These are phyloP conservation scores for Erythrobasidium hasegawianum DNA, from an alignment of 1,284 basidiomycete genomes.

Conservation along the genomic window DNA sequence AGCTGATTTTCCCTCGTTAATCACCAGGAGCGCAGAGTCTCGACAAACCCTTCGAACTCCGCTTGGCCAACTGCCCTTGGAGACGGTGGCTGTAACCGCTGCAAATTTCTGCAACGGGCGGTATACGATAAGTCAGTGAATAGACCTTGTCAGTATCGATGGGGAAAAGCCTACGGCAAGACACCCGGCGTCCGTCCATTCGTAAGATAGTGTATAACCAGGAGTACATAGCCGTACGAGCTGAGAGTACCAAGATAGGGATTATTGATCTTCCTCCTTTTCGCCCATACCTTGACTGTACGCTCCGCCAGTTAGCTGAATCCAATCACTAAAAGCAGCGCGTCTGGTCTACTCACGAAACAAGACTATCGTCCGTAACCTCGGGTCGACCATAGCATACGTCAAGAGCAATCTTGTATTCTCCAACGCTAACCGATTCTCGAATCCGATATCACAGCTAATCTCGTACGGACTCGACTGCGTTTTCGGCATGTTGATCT, in stretches of 20 bases:
- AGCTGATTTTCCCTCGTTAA: too few species aligned
- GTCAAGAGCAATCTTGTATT: slow-evolving; percentile 94
- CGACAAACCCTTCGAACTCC: slow-evolving; percentile 67
- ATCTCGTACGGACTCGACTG: slow-evolving; percentile 76
- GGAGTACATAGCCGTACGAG: slow-evolving; percentile 94
- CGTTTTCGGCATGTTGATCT: slow-evolving; percentile 86
- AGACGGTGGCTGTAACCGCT: slow-evolving; percentile 48
- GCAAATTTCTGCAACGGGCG: slow-evolving; percentile 48
- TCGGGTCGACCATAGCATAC: slow-evolving; percentile 94
- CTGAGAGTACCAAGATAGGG: slow-evolving; percentile 94
- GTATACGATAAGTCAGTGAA: slow-evolving; percentile 26
- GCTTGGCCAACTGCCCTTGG: slow-evolving; percentile 61
- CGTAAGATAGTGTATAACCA: slow-evolving; percentile 94
- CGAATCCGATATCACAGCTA: slow-evolving; percentile 97
- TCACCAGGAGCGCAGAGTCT: too few species aligned
- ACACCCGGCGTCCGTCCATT: slow-evolving; percentile 95
- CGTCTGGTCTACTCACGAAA: slow-evolving; percentile 88
- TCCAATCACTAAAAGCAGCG: slow-evolving; percentile 12
- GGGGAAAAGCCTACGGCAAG: slow-evolving; percentile 57
- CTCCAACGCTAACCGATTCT: slow-evolving; percentile 92
- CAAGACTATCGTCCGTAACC: slow-evolving; percentile 87
- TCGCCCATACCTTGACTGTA: slow-evolving; percentile 97
- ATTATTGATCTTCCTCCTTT: slow-evolving; percentile 95
- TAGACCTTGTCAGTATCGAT: slow-evolving; percentile 64
- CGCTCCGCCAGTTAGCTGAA: neutral